phyloP scores from a whole-genome alignment of 257 asterid genomes.

The Solanum virginianum region DNA sequence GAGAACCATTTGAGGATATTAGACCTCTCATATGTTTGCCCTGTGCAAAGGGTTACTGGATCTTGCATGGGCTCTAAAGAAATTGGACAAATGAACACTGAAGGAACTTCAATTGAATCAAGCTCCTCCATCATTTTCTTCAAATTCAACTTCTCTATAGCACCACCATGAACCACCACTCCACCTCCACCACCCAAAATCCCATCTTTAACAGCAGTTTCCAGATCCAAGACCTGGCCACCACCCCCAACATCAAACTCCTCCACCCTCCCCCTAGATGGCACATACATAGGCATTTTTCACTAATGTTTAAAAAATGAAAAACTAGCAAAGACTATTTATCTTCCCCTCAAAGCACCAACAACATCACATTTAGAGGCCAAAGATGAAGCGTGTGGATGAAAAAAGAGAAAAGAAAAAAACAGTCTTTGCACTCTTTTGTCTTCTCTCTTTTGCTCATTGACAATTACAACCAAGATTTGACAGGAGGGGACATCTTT shows the following conservation, averaged over 20 bases:
- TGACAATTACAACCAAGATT: conserved; percentile 27
- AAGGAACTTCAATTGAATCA: conserved; percentile 15
- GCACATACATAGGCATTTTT: conserved; percentile 43
- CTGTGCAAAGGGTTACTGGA: conserved; percentile 80
- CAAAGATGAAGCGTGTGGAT: conserved; percentile 34
- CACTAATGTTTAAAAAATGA: not conserved
- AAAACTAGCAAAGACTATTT: not conserved
- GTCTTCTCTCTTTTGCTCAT: conserved; percentile 11
- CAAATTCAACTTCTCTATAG: conserved; percentile 12
- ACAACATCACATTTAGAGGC: conserved; percentile 12
- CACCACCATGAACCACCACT: conserved; percentile 14
- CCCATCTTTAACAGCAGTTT: conserved; percentile 57
- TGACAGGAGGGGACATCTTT: conserved; percentile 18
- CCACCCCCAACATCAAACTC: conserved; percentile 32
- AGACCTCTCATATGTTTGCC: conserved; percentile 68
- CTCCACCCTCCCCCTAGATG: conserved; percentile 23
- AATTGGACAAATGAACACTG: conserved; percentile 62
- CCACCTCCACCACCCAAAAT: conserved; percentile 45
- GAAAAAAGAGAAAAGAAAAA: conserved; percentile 17
- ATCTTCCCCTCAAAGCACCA: not conserved
- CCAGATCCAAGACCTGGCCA: conserved; percentile 51
- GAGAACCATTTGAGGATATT: conserved; percentile 56
- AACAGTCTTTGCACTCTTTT: conserved; percentile 12
- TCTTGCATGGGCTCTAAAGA: conserved; percentile 71
- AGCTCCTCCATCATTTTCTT: conserved; percentile 21